Conservation (phyloP, 2,329 filamentous ascomycete species). For the Trichoderma harzianum region DNA sequence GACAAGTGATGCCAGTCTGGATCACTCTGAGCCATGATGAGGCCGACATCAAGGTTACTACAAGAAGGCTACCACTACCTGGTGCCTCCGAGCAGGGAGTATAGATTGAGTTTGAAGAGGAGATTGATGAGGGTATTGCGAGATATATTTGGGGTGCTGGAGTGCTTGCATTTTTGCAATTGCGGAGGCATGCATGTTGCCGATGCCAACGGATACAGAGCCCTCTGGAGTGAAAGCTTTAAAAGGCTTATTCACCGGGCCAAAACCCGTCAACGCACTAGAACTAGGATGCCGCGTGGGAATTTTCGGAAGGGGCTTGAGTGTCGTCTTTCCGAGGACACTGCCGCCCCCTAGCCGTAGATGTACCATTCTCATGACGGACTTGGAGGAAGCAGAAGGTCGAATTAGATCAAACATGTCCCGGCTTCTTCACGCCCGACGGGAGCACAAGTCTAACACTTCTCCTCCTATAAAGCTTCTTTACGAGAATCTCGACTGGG, state of each 20-base stretch:
- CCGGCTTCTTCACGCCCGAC: conserved; percentile 21
- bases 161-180: conserved; percentile 41
- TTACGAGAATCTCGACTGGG: conserved; percentile 58
- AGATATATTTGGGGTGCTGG: conserved; percentile 59
- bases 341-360: conserved; percentile 17
- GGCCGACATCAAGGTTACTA: conserved; percentile 26
- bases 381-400: conserved; percentile 52
- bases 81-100: conserved; percentile 24
- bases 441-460: neutral
- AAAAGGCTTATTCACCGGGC: conserved; percentile 28
- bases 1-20: conserved; percentile 45
- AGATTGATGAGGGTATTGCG: conserved; percentile 58
- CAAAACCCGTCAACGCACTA: conserved; percentile 40
- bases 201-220: conserved; percentile 27
- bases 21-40: conserved; percentile 31
- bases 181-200: conserved; percentile 28
- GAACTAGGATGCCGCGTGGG: conserved; percentile 58
- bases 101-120: conserved; percentile 48
- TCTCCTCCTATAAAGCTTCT: conserved; percentile 29
- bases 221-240: conserved; percentile 31
- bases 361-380: conserved; percentile 50
- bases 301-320: conserved; percentile 50
- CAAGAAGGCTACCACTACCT: conserved; percentile 30
- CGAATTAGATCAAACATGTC: conserved; percentile 48
- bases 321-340: conserved; percentile 32